Conservation (phyloP, 1,139 yeast species). For the Hansenula sp. region DNA sequence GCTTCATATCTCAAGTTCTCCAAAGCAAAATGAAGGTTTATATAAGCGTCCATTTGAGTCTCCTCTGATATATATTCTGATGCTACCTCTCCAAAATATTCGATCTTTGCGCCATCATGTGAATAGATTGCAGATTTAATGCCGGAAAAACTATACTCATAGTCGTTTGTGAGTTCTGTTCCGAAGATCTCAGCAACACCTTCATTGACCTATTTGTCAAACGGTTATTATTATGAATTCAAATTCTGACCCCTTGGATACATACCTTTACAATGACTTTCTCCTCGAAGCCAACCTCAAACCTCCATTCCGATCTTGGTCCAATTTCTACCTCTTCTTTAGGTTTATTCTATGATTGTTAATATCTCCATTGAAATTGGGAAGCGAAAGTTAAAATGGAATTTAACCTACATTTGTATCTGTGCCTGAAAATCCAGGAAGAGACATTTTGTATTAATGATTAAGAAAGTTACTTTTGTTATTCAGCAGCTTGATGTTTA, state of each 20-base stretch:
- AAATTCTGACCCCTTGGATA: constrained; percentile 2
- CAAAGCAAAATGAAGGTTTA: constrained; percentile 73
- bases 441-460: constrained; percentile 6
- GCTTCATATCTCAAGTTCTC: constrained; percentile 52
- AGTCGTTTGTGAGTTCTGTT: constrained; percentile 78
- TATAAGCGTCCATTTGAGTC: constrained; percentile 57
- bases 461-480: not conserved
- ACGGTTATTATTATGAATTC: constrained; percentile 1
- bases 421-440: constrained; percentile 8
- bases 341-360: constrained; percentile 3
- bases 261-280: constrained; percentile 51
- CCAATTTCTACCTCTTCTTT: constrained; percentile 30
- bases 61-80: constrained; percentile 71
- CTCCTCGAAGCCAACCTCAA: constrained; percentile 64
- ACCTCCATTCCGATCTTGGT: constrained; percentile 73
- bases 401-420: not conserved
- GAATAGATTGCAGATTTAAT: constrained; percentile 60
- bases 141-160: constrained; percentile 56
- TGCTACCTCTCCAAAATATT: constrained; percentile 37
- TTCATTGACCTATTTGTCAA: constrained; percentile 27
- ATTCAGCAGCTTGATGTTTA: too few relatives aligned
- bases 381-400: not conserved
- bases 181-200: constrained; percentile 93
- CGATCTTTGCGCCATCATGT: constrained; percentile 50
- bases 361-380: constrained; percentile 4